phyloP scores from a whole-genome alignment of 257 asterid genomes.

The Solanum rostratum region DNA sequence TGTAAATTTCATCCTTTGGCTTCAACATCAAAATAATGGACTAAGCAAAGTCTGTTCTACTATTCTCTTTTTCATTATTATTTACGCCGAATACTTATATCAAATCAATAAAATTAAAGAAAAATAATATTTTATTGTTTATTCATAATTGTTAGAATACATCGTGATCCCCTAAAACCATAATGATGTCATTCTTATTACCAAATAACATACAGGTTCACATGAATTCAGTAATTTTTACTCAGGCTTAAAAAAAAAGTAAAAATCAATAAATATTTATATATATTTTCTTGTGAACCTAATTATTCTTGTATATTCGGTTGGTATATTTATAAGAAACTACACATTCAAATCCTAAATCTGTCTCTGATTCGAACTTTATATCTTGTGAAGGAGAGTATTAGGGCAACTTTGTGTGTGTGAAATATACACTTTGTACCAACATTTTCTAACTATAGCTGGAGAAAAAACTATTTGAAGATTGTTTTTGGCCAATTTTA shows the following conservation, averaged over 20 bases:
- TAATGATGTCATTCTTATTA: too few species aligned
- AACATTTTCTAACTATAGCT: background rate
- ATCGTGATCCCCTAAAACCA: too few species aligned
- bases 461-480: background rate
- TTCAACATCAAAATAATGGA: background rate
- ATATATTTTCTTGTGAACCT: background rate
- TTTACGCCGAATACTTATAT: fast-evolving
- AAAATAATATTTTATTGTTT: background rate
- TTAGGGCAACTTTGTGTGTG: background rate
- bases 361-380: background rate
- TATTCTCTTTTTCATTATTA: background rate
- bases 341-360: background rate
- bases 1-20: background rate
- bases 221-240: too few species aligned
- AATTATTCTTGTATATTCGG: background rate
- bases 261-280: background rate
- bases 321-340: background rate
- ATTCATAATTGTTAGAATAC: too few species aligned
- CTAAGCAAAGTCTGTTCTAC: background rate
- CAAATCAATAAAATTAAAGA: background rate
- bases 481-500: background rate
- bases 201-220: too few species aligned
- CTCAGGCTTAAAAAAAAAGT: too few species aligned
- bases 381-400: background rate
- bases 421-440: background rate